phyloP scores from a whole-genome alignment of 768 basidiomycete species.

The Hydnomerulius pinastri region DNA sequence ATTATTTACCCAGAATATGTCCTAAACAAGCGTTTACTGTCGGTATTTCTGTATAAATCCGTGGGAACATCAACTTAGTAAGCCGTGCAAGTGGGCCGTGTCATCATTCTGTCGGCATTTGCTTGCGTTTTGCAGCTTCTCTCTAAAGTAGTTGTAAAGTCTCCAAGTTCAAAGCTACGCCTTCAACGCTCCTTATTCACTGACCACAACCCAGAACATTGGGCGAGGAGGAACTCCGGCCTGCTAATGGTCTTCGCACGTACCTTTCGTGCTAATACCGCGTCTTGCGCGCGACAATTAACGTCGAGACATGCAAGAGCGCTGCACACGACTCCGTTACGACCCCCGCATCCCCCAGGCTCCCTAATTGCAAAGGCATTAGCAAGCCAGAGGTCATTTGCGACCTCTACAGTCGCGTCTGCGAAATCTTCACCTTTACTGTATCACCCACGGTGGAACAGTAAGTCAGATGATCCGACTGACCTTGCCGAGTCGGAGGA shows the following conservation, averaged over 20 bases:
- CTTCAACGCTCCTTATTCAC: neutral
- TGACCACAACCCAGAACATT: conserved; percentile 1
- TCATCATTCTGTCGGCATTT: neutral
- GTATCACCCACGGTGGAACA: conserved; percentile 40
- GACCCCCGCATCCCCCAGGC: conserved; percentile 2
- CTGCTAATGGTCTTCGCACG: conserved; percentile 27
- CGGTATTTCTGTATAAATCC: neutral
- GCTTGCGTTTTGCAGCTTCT: neutral
- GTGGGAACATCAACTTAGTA: neutral
- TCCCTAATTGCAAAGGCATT: conserved; percentile 8
- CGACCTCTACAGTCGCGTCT: conserved; percentile 20
- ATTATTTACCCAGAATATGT: no score
- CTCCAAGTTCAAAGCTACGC: no score
- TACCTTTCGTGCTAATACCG: conserved; percentile 13
- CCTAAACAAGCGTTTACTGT: no score
- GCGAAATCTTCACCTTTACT: conserved; percentile 35
- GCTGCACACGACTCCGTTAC: conserved; percentile 15
- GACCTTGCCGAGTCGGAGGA: conserved; percentile 27
- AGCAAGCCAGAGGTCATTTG: conserved; percentile 25
- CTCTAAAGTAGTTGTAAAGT: no score
- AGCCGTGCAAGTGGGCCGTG: neutral
- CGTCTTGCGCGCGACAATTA: conserved; percentile 15
- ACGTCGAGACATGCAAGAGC: conserved; percentile 5
- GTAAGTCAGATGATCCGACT: conserved; percentile 29
- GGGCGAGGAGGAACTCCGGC: conserved; percentile 19